Base-by-base conservation (phyloP, 352 stramenopile species). In the Globisporangium orthogonon region DNA sequence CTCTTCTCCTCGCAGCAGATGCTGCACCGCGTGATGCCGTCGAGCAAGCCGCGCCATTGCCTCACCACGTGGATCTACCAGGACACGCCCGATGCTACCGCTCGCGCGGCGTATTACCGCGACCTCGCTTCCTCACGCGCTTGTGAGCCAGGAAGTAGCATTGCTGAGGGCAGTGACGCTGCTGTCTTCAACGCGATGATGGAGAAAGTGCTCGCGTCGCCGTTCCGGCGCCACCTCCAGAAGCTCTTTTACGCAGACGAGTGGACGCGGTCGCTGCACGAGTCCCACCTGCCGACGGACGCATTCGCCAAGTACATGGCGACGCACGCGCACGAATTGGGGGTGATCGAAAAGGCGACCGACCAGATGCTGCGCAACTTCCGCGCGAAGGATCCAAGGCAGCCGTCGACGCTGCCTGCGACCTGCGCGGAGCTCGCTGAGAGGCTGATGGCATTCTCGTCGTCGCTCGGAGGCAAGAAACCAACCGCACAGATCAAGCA, bases 1-100 rank as follows among this genome's bases (percentile, higher is more conserved):
- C 65, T 93, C 30, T 93, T 93, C 61, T 87, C 73, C 2, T 89
- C 76, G 18, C 68, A 90, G 58, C 75, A 87, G 54, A 91, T 93
- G 83, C 64, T 91, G 50, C 83, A 93, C 48, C 80, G 80, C 23
- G 83, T 93, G 35, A 55, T 90, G 56, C 80, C 78, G 33, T 58
- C 76, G 6, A 58, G 13, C 10, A 70, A 69, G 29, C 70, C 74
- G 3, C 70, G 83, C 45, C 81, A 74, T 45, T 84, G 76, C 52
- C 71, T 92, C 23, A 88, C 79, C 14, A 89, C 76, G 28, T 92
- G 83, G 83, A 69, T 87, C 28, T 90, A 92, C 59, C 64, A 73
- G 46, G 62, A 60, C 9, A 50, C 50, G 0, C 66, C 65, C 6
- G 57, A 65, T 55, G 37, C 58, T 35, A 57, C 62, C 48, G 54